Base-by-base conservation (phyloP, 208 protist species). In the Leishmania amazonensis region DNA sequence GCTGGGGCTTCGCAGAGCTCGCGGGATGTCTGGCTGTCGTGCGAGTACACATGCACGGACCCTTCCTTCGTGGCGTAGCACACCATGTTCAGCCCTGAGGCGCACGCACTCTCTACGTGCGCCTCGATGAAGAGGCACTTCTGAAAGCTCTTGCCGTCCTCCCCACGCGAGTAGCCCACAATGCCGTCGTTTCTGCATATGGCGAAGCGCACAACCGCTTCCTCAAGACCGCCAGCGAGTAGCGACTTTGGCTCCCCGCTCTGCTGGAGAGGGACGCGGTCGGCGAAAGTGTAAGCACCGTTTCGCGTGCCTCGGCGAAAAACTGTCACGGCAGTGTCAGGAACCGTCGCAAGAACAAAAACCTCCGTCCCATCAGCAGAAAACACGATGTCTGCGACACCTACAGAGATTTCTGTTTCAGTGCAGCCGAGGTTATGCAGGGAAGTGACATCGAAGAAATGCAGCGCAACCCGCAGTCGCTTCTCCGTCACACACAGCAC, bases 401-500 rank as follows among this genome's bases (percentile, higher is more conserved):
- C 70, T 24, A 92, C 88, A 31, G 62, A 81, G 1, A 91, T 87
- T 65, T 94, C 78, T 31, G 94, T 82, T 4, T 87, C 83, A 7
- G 94, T 64, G n/a, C 82, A 76, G 13, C 91, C 80, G 45, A 95
- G 31, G 13, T 83, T 60, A 70, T 85, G 81, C 64, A 81, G 83
- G 8, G 86, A 82, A 35, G 87, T 81, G 13, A 73, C 81, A n/a
- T 87, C 83, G 87, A 91, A 96, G 58, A 96, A 88, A 64, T 89
- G 85, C 9, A 97, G 70, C 5, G 81, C 70, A 24, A 95, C 88
- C 21, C 84, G 77, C 49, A 96, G 82, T 3, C 89, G 85, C 49
- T 81, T 78, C 83, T 95, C 90, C 0, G 91, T 87, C 2, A 96
- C 31, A 70, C 90, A 95, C 28, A 97, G 49, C 35, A 95, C 31